These are phyloP conservation scores for Apiotrichum montevideense DNA, from an alignment of 1,284 basidiomycete genomes.

Conservation along the genomic window DNA sequence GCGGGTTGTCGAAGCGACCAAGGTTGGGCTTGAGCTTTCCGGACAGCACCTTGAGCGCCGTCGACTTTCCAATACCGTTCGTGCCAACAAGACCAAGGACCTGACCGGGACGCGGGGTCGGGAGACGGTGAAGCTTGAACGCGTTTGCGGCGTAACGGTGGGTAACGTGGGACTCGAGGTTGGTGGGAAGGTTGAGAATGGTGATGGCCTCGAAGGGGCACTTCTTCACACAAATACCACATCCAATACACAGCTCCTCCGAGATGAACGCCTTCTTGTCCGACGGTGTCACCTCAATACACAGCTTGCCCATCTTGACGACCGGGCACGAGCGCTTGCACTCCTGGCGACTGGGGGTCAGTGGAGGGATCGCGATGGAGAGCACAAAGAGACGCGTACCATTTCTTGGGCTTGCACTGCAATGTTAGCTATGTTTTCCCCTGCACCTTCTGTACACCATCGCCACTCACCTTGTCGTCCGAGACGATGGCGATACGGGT, in stretches of 20 bases:
- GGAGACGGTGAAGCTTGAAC: conserved; percentile 94
- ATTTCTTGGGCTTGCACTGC: conserved; percentile 77
- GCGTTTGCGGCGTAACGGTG: conserved; percentile 96
- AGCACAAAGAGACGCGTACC: conserved; percentile 19
- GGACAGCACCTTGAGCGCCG: conserved; percentile 87
- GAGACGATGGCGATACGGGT: conserved; percentile 94
- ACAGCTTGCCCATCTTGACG: conserved; percentile 96
- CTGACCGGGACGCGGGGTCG: conserved; percentile 89
- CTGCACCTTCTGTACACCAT: conserved; percentile 46
- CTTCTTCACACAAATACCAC: conserved; percentile 99
- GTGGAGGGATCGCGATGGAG: not conserved
- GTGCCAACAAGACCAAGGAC: conserved; percentile 93
- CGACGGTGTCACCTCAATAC: conserved; percentile 88
- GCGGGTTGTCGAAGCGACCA: conserved; percentile 60
- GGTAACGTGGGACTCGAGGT: conserved; percentile 86
- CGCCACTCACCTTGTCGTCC: conserved; percentile 56
- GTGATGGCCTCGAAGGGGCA: conserved; percentile 96
- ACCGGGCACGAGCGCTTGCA: conserved; percentile 80
- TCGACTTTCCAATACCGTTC: conserved; percentile 98
- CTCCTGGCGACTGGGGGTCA: conserved; percentile 41
- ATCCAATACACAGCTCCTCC: conserved; percentile 92
- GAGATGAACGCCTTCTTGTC: conserved; percentile 98
- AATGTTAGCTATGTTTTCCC: conserved; percentile 52
- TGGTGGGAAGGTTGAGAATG: conserved; percentile 95
- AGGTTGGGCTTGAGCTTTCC: conserved; percentile 81